These are phyloP conservation scores for Phytophthora pseudosyringae DNA, from an alignment of 352 stramenopile genomes.

Conservation along the genomic window DNA sequence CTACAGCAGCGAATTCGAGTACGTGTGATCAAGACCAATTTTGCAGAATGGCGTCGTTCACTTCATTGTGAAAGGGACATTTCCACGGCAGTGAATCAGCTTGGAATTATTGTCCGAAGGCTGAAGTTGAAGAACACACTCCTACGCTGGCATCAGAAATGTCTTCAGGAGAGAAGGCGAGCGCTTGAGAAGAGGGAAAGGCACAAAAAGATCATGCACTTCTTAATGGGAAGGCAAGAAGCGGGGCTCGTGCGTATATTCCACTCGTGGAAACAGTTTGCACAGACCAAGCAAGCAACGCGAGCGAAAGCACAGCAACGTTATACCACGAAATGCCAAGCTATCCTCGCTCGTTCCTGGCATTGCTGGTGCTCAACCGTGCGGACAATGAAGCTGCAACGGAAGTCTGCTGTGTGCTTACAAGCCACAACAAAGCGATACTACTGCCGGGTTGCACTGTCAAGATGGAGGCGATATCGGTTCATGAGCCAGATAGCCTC, in stretches of 20 bases:
- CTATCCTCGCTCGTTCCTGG: conserved; percentile 12
- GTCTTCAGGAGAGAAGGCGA: conserved; percentile 13
- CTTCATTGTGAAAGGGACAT: conserved; percentile 17
- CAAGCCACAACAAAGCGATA: conserved; percentile 12
- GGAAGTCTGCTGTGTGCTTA: conserved; percentile 8
- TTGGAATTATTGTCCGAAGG: conserved; percentile 3
- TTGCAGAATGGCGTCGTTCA: conserved; percentile 19
- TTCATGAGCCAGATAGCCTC: conserved; percentile 20
- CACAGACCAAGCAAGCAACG: neutral
- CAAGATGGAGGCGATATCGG: conserved; percentile 34
- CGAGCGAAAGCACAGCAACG: conserved; percentile 10
- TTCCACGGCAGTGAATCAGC: neutral
- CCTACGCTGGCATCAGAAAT: conserved; percentile 16
- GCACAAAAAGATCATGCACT: conserved; percentile 43
- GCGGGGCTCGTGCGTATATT: conserved; percentile 38
- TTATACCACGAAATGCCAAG: conserved; percentile 10
- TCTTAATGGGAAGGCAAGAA: conserved; percentile 43
- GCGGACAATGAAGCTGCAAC: conserved; percentile 8
- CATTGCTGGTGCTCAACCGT: conserved; percentile 19
- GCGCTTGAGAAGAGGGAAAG: conserved; percentile 26
- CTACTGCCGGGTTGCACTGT: conserved; percentile 27
- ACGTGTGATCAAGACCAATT: conserved; percentile 1
- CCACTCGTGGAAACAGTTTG: conserved; percentile 33
- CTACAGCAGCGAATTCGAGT: conserved; percentile 11
- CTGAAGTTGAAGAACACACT: conserved; percentile 15